Evolutionary conservation across 495 filamentous ascomycete genomes (phyloP).

Genomic region (Elaphomyces granulatus): DNA sequence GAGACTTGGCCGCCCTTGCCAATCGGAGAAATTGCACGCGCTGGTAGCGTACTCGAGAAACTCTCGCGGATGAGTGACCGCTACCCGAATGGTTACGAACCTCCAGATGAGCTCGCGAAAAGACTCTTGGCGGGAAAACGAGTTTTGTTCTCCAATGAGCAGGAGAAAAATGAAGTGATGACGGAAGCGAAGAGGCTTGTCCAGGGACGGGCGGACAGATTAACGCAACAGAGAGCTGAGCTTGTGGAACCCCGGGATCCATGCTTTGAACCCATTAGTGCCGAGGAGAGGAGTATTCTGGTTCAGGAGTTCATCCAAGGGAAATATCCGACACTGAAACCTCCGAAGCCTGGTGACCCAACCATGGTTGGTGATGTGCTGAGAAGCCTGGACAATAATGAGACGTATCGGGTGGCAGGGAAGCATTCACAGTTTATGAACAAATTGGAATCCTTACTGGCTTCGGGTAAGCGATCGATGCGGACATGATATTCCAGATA

Average conservation of each 20-base stretch:
- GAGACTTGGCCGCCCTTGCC: constrained; percentile 33
- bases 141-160: constrained; percentile 26
- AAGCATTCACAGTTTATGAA: constrained; percentile 27
- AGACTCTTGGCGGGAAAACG: constrained; percentile 27
- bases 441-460: constrained; percentile 31
- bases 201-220: constrained; percentile 28
- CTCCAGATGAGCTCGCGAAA: constrained; percentile 26
- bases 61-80: constrained; percentile 23
- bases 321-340: constrained; percentile 19
- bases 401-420: constrained; percentile 28
- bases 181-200: constrained; percentile 23
- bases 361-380: constrained; percentile 23
- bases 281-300: constrained; percentile 44
- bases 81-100: constrained; percentile 25
- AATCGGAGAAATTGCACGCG: constrained; percentile 14
- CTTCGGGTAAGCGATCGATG: constrained; percentile 18
- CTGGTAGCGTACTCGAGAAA: constrained; percentile 25
- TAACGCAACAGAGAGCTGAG: constrained; percentile 27
- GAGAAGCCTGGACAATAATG: constrained; percentile 30
- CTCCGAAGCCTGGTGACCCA: constrained; percentile 8
- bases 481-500: background rate
- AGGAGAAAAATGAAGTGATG: constrained; percentile 26
- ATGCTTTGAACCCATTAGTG: constrained; percentile 31
- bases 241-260: constrained; percentile 23
- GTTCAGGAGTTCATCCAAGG: constrained; percentile 59